Percentiles rank a stretch among this genome's conserved stretches.
Evolutionary conservation across 1,139 yeast genomes (phyloP).

Genomic region (Candida tetrigidarum): DNA sequence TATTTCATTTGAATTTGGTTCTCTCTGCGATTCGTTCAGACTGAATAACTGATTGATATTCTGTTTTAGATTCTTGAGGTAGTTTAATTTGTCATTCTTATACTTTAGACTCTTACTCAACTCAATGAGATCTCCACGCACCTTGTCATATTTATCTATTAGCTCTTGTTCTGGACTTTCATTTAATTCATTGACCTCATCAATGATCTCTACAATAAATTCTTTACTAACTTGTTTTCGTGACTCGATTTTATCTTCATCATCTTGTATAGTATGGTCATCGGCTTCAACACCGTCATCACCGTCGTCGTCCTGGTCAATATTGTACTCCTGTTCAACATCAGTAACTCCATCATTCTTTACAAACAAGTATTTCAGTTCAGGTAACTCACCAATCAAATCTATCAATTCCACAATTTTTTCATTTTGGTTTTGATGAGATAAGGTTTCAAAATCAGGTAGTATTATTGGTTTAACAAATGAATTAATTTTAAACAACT

Average conservation of each 20-base stretch:
- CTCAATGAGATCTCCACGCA: constrained; percentile 25
- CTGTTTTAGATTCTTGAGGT: constrained; percentile 24
- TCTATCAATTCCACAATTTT: constrained; percentile 24
- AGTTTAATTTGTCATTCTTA: constrained; percentile 32
- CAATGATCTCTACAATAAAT: constrained; percentile 16
- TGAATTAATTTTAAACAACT: constrained; percentile 25
- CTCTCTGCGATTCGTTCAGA: constrained; percentile 4
- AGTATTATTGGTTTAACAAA: constrained; percentile 34
- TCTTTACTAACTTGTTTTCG: constrained; percentile 7
- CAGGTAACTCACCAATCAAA: constrained; percentile 38
- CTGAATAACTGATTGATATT: constrained; percentile 18
- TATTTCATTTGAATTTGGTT: constrained; percentile 2
- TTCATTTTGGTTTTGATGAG: constrained; percentile 15
- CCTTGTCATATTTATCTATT: constrained; percentile 25
- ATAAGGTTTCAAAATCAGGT: constrained; percentile 25
- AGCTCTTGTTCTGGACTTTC: constrained; percentile 18
- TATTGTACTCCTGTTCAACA: constrained; percentile 12
- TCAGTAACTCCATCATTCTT: constrained; percentile 11
- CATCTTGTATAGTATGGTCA: constrained; percentile 21
- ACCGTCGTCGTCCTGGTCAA: constrained; percentile 13
- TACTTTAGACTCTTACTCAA: constrained; percentile 25
- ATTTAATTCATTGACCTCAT: constrained; percentile 19
- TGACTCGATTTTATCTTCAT: constrained; percentile 12
- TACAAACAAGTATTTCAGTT: constrained; percentile 31
- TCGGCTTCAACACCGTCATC: constrained; percentile 10